Base-by-base conservation (phyloP, 2,329 filamentous ascomycete genomes). In the Penicillium sp. region DNA sequence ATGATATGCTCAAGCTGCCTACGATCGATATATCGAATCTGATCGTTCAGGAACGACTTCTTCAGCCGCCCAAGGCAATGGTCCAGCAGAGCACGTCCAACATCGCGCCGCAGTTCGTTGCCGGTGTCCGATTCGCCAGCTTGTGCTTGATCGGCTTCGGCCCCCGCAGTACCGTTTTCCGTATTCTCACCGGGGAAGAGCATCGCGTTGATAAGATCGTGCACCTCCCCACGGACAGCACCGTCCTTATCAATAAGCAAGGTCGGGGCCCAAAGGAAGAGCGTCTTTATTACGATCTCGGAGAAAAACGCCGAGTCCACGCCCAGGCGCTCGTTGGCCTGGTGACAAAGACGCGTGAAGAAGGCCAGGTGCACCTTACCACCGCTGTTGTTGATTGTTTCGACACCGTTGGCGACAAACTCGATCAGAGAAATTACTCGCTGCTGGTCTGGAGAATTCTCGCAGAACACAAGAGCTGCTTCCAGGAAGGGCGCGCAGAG, bases 401-500 rank as follows among this genome's bases (percentile, higher is more conserved):
- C 71, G 13, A 78, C 68, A 18, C 76, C 74, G 41, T 72, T 71
- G 29, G 76, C 69, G 41, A 71, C 67, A 36, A 69, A 71, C 37
- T 70, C 67, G 35, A 75, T 67, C 33, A 77, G 54, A 19, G 61
- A 59, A 19, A 66, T 43, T 31, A 76, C 64, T 30, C 67, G 64
- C n/a, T 64, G 60, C 31, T 67, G 62, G 27, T 69, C 64, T 8
- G 66, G 64, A 36, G 68, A 66, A 44, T 59, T 58, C 41, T 70
- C 62, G 52, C 82, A 78, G 59, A 84, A 87, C 0, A 74, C 64
- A 28, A 76, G 62, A 3, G 80, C 79, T 13, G 77, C 79, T n/a
- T 78, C 76, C 14, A 88, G 71, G 58, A 78, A 87, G 1, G 82
- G 78, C 13, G 75, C 72, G 28, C 73, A 71, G 14, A 77, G 70